phyloP scores from a whole-genome alignment of 1,284 basidiomycete genomes.

The Boletus semigastroideus region DNA sequence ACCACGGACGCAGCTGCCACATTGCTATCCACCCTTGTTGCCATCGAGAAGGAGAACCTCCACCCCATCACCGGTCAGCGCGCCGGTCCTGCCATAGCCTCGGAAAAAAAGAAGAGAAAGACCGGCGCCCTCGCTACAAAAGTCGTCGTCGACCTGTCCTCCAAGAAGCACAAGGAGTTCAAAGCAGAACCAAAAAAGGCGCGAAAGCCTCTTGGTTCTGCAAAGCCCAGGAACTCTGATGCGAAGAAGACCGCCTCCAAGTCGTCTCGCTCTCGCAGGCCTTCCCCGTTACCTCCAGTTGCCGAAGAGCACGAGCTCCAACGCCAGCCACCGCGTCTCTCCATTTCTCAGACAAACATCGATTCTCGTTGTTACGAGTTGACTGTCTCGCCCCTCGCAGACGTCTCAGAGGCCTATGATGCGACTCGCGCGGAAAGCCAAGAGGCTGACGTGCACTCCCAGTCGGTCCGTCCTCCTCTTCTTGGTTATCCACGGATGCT shows the following conservation, averaged over 20 bases:
- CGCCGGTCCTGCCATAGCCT: conserved; percentile 37
- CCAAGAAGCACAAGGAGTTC: conserved; percentile 47
- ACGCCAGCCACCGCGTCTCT: conserved; percentile 27
- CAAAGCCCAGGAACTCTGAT: conserved; percentile 29
- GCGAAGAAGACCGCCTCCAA: conserved; percentile 32
- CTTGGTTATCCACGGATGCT: conserved; percentile 12
- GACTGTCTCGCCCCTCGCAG: conserved; percentile 62
- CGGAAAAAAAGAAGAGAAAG: conserved; percentile 61
- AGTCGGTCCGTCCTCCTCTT: conserved; percentile 23
- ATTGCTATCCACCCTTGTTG: conserved; percentile 35
- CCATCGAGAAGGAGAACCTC: conserved; percentile 72
- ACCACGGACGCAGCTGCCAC: conserved; percentile 35
- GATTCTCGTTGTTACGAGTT: conserved; percentile 62
- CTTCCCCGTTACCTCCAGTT: conserved; percentile 45
- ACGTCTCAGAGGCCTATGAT: conserved; percentile 57
- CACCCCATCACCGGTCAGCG: conserved; percentile 69
- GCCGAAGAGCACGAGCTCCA: conserved; percentile 42
- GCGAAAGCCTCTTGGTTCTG: conserved; percentile 46
- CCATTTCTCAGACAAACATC: conserved; percentile 37
- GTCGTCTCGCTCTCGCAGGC: conserved; percentile 36
- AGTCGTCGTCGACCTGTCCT: conserved; percentile 33
- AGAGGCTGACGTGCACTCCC: conserved; percentile 29
- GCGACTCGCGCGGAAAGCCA: conserved; percentile 35
- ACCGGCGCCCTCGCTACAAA: conserved; percentile 58
- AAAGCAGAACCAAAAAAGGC: conserved; percentile 52